These are phyloP conservation scores for Xenosphaeropsis pyriputrescens DNA, from an alignment of 2,329 filamentous ascomycete genomes.

Conservation along the genomic window DNA sequence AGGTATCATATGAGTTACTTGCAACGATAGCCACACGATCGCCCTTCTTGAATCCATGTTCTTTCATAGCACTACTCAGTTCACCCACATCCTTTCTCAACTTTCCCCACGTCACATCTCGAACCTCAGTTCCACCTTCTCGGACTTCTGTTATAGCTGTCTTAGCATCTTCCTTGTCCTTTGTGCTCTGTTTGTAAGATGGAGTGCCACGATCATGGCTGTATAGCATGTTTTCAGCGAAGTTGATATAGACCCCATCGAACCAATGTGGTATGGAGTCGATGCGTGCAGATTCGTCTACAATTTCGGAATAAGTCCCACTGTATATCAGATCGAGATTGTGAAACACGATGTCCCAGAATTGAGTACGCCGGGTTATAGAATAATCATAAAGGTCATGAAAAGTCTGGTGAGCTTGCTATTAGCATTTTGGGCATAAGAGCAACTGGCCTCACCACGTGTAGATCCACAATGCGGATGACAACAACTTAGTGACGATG, in stretches of 20 bases:
- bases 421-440: no score
- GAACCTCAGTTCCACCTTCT: constrained; percentile 43
- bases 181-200: constrained; percentile 30
- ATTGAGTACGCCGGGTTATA: constrained; percentile 41
- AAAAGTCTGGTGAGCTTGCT: constrained; percentile 34
- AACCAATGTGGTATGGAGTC: constrained; percentile 67
- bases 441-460: neutral
- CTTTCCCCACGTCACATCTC: constrained; percentile 51
- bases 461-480: neutral
- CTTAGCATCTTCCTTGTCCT: constrained; percentile 54
- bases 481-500: no score
- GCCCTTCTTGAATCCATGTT: constrained; percentile 50
- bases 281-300: constrained; percentile 58
- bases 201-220: constrained; percentile 26
- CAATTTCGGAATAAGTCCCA: constrained; percentile 40
- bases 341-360: constrained; percentile 51
- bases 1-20: constrained; percentile 60
- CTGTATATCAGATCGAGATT: constrained; percentile 45
- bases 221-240: constrained; percentile 68
- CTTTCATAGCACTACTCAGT: constrained; percentile 52
- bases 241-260: constrained; percentile 58
- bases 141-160: constrained; percentile 60
- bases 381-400: constrained; percentile 59
- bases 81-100: constrained; percentile 42
- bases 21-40: constrained; percentile 66